Percentiles rank a stretch among this genome's conserved stretches.
Conservation (phyloP, 2,329 filamentous ascomycete genomes). For the Colletotrichum sp. region DNA sequence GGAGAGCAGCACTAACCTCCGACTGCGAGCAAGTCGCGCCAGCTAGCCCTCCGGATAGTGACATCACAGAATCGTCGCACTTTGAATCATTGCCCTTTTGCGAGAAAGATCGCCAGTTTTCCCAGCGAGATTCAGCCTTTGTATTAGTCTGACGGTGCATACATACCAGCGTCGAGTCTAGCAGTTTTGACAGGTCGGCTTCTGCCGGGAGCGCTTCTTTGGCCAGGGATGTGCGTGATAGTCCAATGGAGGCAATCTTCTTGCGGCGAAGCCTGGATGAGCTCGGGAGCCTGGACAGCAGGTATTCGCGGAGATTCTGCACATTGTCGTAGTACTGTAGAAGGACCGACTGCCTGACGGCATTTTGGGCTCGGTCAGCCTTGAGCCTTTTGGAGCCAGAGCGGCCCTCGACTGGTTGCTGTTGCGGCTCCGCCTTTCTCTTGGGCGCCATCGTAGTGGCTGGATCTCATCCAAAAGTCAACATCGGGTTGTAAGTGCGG, state of each 20-base stretch:
- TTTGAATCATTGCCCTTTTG: constrained; percentile 65
- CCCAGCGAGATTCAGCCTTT: constrained; percentile 46
- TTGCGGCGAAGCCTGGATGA: constrained; percentile 67
- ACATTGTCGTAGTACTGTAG: constrained; percentile 62
- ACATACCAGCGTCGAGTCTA: constrained; percentile 76
- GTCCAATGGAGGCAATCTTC: constrained; percentile 56
- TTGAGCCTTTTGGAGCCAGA: neutral
- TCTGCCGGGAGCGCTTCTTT: constrained; percentile 35
- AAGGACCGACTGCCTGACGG: constrained; percentile 13
- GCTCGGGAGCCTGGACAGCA: constrained; percentile 69
- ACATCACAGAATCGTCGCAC: constrained; percentile 63
- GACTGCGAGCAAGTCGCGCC: constrained; percentile 60
- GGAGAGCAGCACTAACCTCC: constrained; percentile 54
- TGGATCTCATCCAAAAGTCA: neutral
- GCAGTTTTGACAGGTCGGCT: constrained; percentile 55
- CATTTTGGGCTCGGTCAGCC: neutral
- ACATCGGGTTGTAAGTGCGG: neutral
- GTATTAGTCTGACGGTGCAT: constrained; percentile 25
- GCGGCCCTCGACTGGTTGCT: neutral
- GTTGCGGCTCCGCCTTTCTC: neutral
- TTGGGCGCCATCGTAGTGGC: neutral
- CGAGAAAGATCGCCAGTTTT: constrained; percentile 66
- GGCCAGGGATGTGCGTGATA: constrained; percentile 21
- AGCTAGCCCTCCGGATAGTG: constrained; percentile 51
- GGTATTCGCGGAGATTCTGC: constrained; percentile 71